Base-by-base conservation (phyloP, 1,284 basidiomycete genomes). In the Inonotus obliquus region DNA sequence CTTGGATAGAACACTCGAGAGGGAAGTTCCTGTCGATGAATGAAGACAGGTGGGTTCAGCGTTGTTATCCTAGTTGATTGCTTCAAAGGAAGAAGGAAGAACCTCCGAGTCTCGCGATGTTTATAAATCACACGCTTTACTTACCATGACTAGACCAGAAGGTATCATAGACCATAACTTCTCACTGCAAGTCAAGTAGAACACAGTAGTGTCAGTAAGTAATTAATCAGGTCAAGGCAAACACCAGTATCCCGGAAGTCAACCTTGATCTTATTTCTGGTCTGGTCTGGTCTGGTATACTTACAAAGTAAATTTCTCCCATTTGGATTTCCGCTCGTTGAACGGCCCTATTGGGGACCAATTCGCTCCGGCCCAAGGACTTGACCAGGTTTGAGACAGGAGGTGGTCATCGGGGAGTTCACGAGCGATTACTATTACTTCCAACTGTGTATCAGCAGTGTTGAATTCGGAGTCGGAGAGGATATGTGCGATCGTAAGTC, bases 361-460 rank as follows among this genome's bases (percentile, higher is more conserved):
- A 70, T 86, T 85, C 39, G 85, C 86, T 21, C 87, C 86, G 41
- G 88, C 87, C 82, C 89, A 91, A 0, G 89, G 88, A 62, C 79
- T 82, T 0, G 88, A 82, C 71, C 87, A 90, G 0, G 75, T 79
- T 55, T 82, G 81, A 1, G 81, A 83, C 57, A 78, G 72, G 25
- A 79, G 68, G 71, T 90, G 87, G 55, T 81, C 77, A 35, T 49
- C 57, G 0, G 88, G 86, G 65, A 88, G 74, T 65, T 91, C 88
- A 48, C 85, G 77, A 1, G 87, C 89, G 14, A 89, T 73, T 59
- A 90, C 72, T 1, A 79, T 83, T 27, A 90, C 76, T 27, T 73
- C 76, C 69, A 81, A 79, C 48, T 57, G 19, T 19, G 65, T 59
- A 39, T 69, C 69, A 64, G 65, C 72, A 4, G 9, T 32, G 32